Evolutionary conservation across 352 stramenopile genomes (phyloP).

Genomic region (Stramenopiles sp.): DNA sequence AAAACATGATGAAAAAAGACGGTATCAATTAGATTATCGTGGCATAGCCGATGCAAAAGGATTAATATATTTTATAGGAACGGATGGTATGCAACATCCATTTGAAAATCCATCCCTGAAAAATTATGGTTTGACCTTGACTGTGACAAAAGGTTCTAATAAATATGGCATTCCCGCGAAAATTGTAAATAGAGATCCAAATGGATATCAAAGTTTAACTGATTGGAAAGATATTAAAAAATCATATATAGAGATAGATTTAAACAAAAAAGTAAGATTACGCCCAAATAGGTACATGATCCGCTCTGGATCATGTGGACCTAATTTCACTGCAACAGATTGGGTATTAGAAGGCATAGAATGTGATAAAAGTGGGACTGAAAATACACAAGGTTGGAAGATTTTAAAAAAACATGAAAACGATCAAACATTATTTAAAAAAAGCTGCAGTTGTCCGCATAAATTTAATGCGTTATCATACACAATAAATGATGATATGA

Average conservation of each 20-base stretch:
- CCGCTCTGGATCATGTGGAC: neutral
- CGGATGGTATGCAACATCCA: neutral
- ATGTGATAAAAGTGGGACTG: neutral
- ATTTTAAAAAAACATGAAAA: neutral
- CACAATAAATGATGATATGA: neutral
- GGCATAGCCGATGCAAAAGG: neutral
- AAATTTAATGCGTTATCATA: neutral
- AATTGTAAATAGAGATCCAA: neutral
- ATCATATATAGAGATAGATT: neutral
- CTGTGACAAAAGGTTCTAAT: neutral
- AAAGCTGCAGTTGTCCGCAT: neutral
- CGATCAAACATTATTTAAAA: neutral
- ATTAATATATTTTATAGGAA: neutral
- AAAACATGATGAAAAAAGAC: too few species aligned
- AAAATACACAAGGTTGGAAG: neutral
- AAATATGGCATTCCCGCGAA: neutral
- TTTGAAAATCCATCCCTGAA: neutral
- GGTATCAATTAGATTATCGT: neutral
- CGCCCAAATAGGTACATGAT: neutral
- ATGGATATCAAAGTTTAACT: neutral
- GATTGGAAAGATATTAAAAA: neutral
- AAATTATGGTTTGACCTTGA: neutral
- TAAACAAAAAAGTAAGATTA: neutral
- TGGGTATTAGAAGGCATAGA: neutral
- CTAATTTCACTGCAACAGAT: neutral